phyloP scores from a whole-genome alignment of 2,329 filamentous ascomycete species.

The Penicillium digitatum region DNA sequence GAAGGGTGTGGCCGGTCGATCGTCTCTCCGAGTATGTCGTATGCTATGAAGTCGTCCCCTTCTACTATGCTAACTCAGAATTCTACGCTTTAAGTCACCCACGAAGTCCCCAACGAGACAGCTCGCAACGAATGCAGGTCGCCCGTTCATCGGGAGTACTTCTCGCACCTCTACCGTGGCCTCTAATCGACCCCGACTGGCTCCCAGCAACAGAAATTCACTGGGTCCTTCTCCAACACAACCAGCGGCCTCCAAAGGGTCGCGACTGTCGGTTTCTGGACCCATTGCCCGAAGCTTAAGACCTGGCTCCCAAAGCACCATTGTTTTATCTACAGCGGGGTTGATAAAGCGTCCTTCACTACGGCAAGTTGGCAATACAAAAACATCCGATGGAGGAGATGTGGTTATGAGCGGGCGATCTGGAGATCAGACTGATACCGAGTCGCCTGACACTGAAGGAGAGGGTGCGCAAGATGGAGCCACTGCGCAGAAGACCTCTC shows the following conservation, averaged over 20 bases:
- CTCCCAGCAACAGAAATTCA: constrained; percentile 56
- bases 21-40: constrained; percentile 37
- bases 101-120: constrained; percentile 78
- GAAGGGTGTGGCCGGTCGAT: constrained; percentile 43
- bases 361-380: constrained; percentile 27
- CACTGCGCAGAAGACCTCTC: constrained; percentile 19
- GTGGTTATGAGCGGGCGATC: constrained; percentile 25
- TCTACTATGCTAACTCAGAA: constrained; percentile 18
- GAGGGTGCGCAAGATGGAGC: constrained; percentile 22
- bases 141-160: constrained; percentile 40
- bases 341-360: constrained; percentile 35
- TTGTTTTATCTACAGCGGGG: constrained; percentile 21
- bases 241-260: constrained; percentile 30
- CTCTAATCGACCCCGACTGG: constrained; percentile 52
- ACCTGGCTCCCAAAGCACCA: constrained; percentile 28
- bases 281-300: constrained; percentile 33
- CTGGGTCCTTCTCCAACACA: constrained; percentile 60
- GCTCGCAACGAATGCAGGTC: constrained; percentile 54
- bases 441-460: constrained; percentile 24
- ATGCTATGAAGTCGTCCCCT: not conserved
- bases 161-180: constrained; percentile 52
- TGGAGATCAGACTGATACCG: constrained; percentile 30
- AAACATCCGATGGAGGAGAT: constrained; percentile 27
- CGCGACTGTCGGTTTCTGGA: constrained; percentile 41
- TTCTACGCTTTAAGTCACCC: constrained; percentile 56